Evolutionary conservation across 768 basidiomycete species (phyloP), one percentile per base, ranked within the genome.

Genomic region (Tulasnella sp.): DNA sequence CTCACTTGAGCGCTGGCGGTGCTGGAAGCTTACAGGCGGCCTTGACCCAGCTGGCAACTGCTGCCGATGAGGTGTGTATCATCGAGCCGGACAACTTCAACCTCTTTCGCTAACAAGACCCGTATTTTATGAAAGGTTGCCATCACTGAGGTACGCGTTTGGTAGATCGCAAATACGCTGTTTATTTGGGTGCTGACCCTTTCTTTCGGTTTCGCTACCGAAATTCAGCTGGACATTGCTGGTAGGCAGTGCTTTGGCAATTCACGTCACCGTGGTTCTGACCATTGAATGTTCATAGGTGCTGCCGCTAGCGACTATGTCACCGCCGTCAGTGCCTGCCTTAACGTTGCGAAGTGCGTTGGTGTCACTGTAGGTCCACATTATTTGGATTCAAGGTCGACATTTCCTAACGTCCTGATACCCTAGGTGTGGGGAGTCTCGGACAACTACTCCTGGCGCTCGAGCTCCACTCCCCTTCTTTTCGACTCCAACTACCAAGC

Each of bases 321-420:
- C 69, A 79, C 78, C 78, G 78, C 60, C 6, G 78, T 72, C 34
- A 79, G 40, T n/a, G 78, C 78, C 22, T 79, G 78, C 78, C 16
- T 79, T 4, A 72, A 64, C n/a, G 42, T 46, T 46, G 16, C 78
- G 44, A 79, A 79, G 28, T 79, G 78, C 34, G 69, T 79, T 28
- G 78, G 78, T 42, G 37, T 79, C 64, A 79, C 78, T n/a, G 78
- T 79, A 72, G 7, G 78, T 46, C 5, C 60, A n/a, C 22, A 9
- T 24, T 14, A 4, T 8, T 69, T 9, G 12, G 1, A 16, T 6
- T 28, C 50, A 7, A 9, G 5, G 24, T 69, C 64, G 31, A 34
- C 64, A 69, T 34, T 4, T 69, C 14, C 64, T 69, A 18, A 69
- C 24, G 14, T 18, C 34, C 11, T 69, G 18, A 9, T 37, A 69